These are phyloP conservation scores for Termitomyces sp. DNA, from an alignment of 768 basidiomycete species.

Conservation along the genomic window DNA sequence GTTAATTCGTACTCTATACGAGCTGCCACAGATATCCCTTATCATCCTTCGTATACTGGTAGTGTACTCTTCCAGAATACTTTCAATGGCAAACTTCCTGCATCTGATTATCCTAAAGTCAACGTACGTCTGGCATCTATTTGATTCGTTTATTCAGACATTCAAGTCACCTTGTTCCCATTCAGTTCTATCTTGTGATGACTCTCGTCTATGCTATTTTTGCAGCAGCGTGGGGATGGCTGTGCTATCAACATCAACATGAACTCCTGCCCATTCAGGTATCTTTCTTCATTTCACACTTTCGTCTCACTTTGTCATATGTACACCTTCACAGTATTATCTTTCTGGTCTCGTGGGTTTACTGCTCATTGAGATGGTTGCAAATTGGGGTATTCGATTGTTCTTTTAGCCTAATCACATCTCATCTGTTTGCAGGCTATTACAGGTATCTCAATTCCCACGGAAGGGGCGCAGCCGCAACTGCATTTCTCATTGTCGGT, in stretches of 20 bases:
- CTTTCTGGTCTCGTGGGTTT: conserved; percentile 84
- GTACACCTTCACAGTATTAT: conserved; percentile 61
- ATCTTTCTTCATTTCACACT: neutral
- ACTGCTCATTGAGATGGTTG: conserved; percentile 91
- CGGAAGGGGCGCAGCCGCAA: conserved; percentile 68
- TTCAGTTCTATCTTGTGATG: conserved; percentile 84
- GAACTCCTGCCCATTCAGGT: conserved; percentile 91
- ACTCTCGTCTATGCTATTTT: conserved; percentile 74
- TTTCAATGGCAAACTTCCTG: conserved; percentile 86
- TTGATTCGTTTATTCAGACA: neutral
- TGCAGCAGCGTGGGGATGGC: conserved; percentile 73
- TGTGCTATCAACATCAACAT: conserved; percentile 76
- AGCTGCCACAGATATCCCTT: conserved; percentile 48
- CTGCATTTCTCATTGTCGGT: conserved; percentile 93
- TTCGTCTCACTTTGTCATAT: neutral
- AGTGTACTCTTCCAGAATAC: conserved; percentile 82
- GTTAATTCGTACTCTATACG: conserved; percentile 46
- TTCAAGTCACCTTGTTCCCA: conserved; percentile 1
- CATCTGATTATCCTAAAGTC: conserved; percentile 97
- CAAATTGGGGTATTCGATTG: conserved; percentile 69
- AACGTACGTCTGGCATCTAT: conserved; percentile 50
- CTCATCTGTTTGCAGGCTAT: conserved; percentile 53
- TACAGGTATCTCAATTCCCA: conserved; percentile 94
- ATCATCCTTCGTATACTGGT: conserved; percentile 78
- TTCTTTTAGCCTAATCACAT: neutral